phyloP scores from a whole-genome alignment of 2,329 filamentous ascomycete genomes.

The Gliomastix tumulicola region DNA sequence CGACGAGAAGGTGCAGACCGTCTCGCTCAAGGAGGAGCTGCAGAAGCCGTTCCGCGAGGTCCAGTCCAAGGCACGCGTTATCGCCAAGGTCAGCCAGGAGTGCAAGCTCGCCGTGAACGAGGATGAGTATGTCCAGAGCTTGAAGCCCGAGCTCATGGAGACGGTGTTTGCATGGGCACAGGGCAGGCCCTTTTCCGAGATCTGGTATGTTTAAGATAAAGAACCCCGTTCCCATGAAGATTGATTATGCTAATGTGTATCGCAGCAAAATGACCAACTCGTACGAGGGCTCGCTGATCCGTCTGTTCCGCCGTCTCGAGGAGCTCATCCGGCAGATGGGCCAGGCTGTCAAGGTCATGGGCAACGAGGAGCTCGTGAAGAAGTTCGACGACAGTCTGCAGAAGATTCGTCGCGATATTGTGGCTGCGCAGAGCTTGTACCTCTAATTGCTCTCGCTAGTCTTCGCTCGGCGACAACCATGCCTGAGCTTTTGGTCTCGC shows the following conservation, averaged over 20 bases:
- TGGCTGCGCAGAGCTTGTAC: conserved; percentile 90
- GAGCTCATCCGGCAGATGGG: conserved; percentile 93
- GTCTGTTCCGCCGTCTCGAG: conserved; percentile 90
- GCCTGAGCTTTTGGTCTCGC: too few relatives aligned
- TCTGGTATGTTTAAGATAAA: conserved; percentile 63
- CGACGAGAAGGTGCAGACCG: conserved; percentile 85
- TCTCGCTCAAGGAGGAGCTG: conserved; percentile 73
- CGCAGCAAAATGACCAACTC: conserved; percentile 96
- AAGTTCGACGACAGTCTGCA: conserved; percentile 84
- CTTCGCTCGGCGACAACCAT: too few relatives aligned
- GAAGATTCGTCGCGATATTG: conserved; percentile 88
- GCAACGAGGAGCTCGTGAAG: conserved; percentile 83
- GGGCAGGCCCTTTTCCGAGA: conserved; percentile 83
- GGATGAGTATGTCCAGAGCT: conserved; percentile 81
- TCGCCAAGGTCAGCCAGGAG: conserved; percentile 91
- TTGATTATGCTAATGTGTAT: conserved; percentile 11
- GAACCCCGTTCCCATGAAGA: background rate
- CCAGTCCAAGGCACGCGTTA: conserved; percentile 75
- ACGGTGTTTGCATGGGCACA: conserved; percentile 90
- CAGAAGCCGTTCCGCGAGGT: conserved; percentile 82
- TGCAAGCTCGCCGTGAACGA: conserved; percentile 93
- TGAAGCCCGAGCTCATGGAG: conserved; percentile 97
- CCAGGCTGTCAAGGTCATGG: conserved; percentile 96
- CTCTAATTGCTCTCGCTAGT: conserved; percentile 46
- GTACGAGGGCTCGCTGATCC: conserved; percentile 94